Evolutionary conservation across 805 yeast species (phyloP), one percentile per base, ranked within the genome.

Genomic region (Metschnikowia rubicola): DNA sequence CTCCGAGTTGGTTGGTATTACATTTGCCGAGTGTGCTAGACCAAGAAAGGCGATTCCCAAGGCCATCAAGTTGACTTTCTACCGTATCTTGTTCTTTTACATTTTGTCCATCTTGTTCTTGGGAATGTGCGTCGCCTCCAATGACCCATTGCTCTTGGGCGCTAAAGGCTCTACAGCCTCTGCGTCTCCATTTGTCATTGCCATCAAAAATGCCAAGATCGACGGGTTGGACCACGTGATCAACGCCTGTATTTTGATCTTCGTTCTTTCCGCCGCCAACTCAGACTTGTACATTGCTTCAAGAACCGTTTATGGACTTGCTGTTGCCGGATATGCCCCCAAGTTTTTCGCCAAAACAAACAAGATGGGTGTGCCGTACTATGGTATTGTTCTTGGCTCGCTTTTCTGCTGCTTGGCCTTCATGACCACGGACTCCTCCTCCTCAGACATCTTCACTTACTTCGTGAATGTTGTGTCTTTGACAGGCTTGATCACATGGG

Each of bases 401-500:
- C 51, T 53, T 4, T 86, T 86, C 71, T 78, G 84, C 57, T 69
- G 77, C 40, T 73, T 87, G 59, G 89, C 88, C 3, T 87, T 71
- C 66, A 83, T 87, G 89, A 79, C 82, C 42, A 81, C 79, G 32
- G 73, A 86, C 2, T 65, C 79, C 6, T 67, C 76, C 6, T 71
- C 91, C 0, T 68, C 79, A 19, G 75, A 74, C 28, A 73, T 85
- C 35, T 86, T 87, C 70, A 69, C 63, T 39, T 84, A 84, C 62
- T 83, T 87, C 57, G 88, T 86, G 50, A 86, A 84, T 56, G 84
- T 84, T 49, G 89, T 84, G 38, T 81, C 92, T 17, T 82, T 86
- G 55, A 81, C 85, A 47, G 91, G 91, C 53, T 71, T 86, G 47
- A 65, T 86, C 56, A 83, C 88, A 43, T 87, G 92, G 91, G 72